Conservation (phyloP, 495 filamentous ascomycete species). For the Penicillium flavigenum region DNA sequence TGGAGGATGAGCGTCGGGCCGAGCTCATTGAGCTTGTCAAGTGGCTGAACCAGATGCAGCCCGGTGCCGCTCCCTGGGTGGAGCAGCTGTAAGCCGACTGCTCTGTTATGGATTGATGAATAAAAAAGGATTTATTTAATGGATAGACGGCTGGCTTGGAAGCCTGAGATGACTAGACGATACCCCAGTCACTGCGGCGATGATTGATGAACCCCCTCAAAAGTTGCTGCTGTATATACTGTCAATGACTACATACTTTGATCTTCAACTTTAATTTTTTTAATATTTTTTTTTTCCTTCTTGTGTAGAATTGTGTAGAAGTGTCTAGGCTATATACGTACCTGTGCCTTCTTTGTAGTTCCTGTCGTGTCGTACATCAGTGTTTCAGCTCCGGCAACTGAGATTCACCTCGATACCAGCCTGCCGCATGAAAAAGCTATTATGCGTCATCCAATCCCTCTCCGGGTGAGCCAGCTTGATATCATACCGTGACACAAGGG, state of each 20-base stretch:
- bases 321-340: too few species aligned
- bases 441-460: conserved; percentile 44
- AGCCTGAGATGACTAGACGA: conserved; percentile 44
- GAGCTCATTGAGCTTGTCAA: conserved; percentile 70
- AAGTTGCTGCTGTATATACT: conserved; percentile 36
- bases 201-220: conserved; percentile 38
- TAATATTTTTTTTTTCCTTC: not conserved
- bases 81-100: conserved; percentile 42
- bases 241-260: conserved; percentile 23
- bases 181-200: conserved; percentile 40
- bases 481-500: conserved; percentile 51
- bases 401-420: conserved; percentile 37
- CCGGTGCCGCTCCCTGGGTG: conserved; percentile 44
- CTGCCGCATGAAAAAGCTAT: conserved; percentile 57
- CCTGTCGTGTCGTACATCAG: too few species aligned
- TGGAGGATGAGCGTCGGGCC: conserved; percentile 73
- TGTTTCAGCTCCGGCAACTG: conserved; percentile 10
- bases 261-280: conserved; percentile 4
- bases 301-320: not conserved
- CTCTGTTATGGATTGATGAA: conserved; percentile 25
- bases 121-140: conserved; percentile 32
- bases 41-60: conserved; percentile 61
- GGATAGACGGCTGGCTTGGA: conserved; percentile 41
- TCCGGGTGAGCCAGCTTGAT: conserved; percentile 50
- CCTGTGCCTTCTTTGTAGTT: too few species aligned